These are phyloP conservation scores for Pythium sp. DNA, from an alignment of 352 stramenopile species.

Conservation along the genomic window DNA sequence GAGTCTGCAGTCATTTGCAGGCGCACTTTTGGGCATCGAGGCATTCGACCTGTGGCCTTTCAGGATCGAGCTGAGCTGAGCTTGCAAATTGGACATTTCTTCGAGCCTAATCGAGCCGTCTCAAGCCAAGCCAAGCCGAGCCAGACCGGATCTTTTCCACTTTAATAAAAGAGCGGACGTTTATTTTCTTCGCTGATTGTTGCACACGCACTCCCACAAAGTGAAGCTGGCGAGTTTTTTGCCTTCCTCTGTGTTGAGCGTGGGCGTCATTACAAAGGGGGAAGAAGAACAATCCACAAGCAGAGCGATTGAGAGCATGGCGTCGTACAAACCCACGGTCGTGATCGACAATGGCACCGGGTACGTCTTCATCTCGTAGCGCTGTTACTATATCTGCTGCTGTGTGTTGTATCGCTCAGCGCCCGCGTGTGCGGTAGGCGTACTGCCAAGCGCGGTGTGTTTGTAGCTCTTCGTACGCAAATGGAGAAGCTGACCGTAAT, in stretches of 20 bases:
- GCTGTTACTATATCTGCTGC: not conserved
- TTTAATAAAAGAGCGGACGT: not conserved
- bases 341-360: conserved; percentile 97
- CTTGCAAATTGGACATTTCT: too few species aligned
- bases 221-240: conserved; percentile 12
- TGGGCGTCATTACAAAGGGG: conserved; percentile 7
- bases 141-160: conserved; percentile 7
- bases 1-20: too few species aligned
- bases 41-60: too few species aligned
- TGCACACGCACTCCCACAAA: not conserved
- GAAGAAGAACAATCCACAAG: conserved; percentile 1
- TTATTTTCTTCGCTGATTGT: not conserved
- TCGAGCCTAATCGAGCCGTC: not conserved
- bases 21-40: too few species aligned
- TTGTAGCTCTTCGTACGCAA: conserved; percentile 8
- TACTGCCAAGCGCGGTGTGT: too few species aligned
- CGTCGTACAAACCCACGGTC: conserved; percentile 88
- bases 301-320: conserved; percentile 30
- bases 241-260: not conserved
- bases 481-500: conserved; percentile 5
- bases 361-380: conserved; percentile 35
- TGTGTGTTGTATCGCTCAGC: not conserved
- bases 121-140: not conserved
- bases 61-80: too few species aligned
- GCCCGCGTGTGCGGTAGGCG: not conserved